phyloP scores from a whole-genome alignment of 345 rosid genomes.

The Chamaenerion angustifolium region DNA sequence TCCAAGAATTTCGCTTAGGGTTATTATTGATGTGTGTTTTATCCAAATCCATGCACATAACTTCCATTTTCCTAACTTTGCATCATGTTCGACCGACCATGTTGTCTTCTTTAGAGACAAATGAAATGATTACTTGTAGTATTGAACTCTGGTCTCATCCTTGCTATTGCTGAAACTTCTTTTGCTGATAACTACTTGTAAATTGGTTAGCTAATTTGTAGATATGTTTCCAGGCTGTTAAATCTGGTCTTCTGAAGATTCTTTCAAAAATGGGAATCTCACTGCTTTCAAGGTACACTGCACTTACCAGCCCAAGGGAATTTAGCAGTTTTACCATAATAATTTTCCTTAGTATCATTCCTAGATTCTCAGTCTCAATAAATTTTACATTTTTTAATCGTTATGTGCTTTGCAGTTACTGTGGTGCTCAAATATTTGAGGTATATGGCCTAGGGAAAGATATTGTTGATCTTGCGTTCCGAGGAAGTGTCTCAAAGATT shows the following conservation, averaged over 20 bases:
- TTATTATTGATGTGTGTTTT: no score
- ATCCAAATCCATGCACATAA: neutral
- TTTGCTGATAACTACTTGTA: no score
- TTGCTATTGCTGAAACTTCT: no score
- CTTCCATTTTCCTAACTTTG: neutral
- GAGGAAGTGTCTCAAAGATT: constrained; percentile 73
- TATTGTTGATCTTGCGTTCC: constrained; percentile 70
- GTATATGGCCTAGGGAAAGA: constrained; percentile 86
- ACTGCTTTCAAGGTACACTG: constrained; percentile 73
- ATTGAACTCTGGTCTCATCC: no score
- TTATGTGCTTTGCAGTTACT: constrained; percentile 45
- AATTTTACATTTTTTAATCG: constrained; percentile 1
- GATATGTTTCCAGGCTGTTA: constrained; percentile 61
- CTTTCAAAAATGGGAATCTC: constrained; percentile 99
- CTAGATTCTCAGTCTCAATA: neutral
- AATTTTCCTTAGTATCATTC: neutral
- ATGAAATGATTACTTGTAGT: no score
- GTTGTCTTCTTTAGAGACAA: no score
- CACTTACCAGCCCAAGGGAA: neutral
- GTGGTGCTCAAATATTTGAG: constrained; percentile 99
- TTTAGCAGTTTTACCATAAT: neutral
- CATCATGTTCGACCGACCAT: neutral
- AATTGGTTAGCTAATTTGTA: neutral
- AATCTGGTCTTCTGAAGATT: constrained; percentile 86
- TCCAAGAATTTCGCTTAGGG: no score